Conservation (phyloP, 768 basidiomycete species). For the Kwoniella europaea region DNA sequence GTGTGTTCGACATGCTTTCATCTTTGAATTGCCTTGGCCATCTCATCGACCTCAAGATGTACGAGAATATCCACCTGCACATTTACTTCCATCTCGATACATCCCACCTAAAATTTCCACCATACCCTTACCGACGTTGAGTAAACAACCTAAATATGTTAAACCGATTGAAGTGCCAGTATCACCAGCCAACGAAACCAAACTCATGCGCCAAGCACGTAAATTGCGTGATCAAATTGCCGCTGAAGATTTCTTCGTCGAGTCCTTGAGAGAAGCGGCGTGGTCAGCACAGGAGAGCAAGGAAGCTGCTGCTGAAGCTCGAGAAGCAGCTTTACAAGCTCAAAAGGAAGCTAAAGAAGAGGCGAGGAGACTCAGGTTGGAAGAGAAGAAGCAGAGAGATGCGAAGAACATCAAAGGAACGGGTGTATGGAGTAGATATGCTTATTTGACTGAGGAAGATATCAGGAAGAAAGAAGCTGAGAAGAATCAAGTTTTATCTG, state of each 20-base stretch:
- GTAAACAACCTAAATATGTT: slow-evolving; percentile 37
- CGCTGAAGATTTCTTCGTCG: slow-evolving; percentile 36
- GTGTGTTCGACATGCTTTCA: slow-evolving; percentile 47
- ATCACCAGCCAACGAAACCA: slow-evolving; percentile 19
- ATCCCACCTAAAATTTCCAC: slow-evolving; percentile 38
- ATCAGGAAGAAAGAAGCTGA: slow-evolving; percentile 30
- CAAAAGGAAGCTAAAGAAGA: slow-evolving; percentile 31
- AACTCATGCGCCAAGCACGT: slow-evolving; percentile 19
- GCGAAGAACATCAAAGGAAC: slow-evolving; percentile 42
- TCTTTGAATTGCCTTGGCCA: slow-evolving; percentile 51
- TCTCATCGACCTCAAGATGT: slow-evolving; percentile 43
- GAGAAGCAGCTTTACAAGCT: slow-evolving; percentile 25
- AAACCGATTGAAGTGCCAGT: slow-evolving; percentile 20
- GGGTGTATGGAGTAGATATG: slow-evolving; percentile 48
- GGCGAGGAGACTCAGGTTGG: slow-evolving; percentile 26
- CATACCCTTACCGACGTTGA: slow-evolving; percentile 43
- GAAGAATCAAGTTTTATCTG: slow-evolving; percentile 27
- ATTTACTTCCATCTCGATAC: slow-evolving; percentile 45
- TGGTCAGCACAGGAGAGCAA: slow-evolving; percentile 38
- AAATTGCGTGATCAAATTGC: slow-evolving; percentile 27
- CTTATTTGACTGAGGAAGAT: slow-evolving; percentile 42
- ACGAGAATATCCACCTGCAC: slow-evolving; percentile 49
- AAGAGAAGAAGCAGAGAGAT: slow-evolving; percentile 35
- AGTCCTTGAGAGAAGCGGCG: slow-evolving; percentile 35
- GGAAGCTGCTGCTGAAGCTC: slow-evolving; percentile 25